These are phyloP conservation scores for Fonsecaea pugnacius DNA, from an alignment of 2,329 filamentous ascomycete genomes.

Conservation along the genomic window DNA sequence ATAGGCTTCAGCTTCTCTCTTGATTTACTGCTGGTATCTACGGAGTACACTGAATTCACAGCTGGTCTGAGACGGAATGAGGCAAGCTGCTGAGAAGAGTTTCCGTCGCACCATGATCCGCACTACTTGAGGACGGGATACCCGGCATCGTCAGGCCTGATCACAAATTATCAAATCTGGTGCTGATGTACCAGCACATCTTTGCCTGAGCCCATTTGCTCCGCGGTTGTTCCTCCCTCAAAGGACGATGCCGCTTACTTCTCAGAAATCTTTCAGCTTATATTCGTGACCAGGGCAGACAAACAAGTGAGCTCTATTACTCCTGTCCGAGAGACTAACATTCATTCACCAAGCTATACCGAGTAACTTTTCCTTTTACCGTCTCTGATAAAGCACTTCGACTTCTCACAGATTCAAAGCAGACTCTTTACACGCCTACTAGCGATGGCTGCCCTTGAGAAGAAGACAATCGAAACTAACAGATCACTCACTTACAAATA, in stretches of 20 bases:
- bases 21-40: too few species aligned
- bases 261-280: not conserved
- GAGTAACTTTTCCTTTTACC: not conserved
- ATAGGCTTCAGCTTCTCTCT: too few species aligned
- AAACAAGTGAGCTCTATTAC: not conserved
- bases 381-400: not conserved
- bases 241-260: not conserved
- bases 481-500: conserved; percentile 47
- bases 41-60: not conserved
- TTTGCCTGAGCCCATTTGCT: not conserved
- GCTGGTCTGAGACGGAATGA: not conserved
- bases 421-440: not conserved
- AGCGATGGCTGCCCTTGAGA: conserved; percentile 21
- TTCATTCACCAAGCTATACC: not conserved
- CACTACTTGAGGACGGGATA: not conserved
- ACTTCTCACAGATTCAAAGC: not conserved
- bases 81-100: not conserved
- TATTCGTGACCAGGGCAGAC: not conserved
- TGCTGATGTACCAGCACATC: not conserved
- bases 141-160: not conserved
- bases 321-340: not conserved
- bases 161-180: not conserved
- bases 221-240: not conserved
- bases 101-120: not conserved
- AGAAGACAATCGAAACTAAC: conserved; percentile 26